Evolutionary conservation across 805 yeast species (phyloP), one percentile per base, ranked within the genome.

Genomic region (Metschnikowia baotianmanensis): DNA sequence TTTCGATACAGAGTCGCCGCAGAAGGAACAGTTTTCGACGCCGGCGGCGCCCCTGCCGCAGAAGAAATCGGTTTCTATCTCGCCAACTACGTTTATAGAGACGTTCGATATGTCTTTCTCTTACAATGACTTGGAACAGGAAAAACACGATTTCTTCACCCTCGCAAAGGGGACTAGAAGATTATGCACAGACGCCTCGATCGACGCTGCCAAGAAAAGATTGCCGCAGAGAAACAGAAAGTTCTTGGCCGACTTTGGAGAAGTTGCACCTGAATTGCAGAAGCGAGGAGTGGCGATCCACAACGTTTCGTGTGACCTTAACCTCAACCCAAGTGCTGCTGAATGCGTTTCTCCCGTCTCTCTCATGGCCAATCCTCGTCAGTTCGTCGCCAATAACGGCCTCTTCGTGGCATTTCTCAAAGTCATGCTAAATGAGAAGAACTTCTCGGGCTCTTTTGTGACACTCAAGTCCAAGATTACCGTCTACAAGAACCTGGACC

Each of bases 381-480:
- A 34, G n/a, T 43, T 50, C 17, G 32, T 21, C n/a, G 13, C 49
- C 8, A 40, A 40, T 6, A 47, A 47, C 24, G 55, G 55, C 20
- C 20, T n/a, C 12, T 50, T 50, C 13, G 46, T 37, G 42, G 38
- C 55, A 1, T 43, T 26, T 25, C 26, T 43, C n/a, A 38, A 34
- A 4, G 34, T 51, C 17, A 28, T n/a, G 5, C 28, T 50, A 3
- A 36, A 39, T 20, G 26, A 18, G 2, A 15, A 37, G 6, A 31
- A 31, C 20, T 26, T 29, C 18, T 24, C 19, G 2, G 36, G 41
- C 3, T 13, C 38, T 2, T 43, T 44, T 20, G 37, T 49, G 10
- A 26, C 45, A 5, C 67, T 71, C 66, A 59, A 46, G 26, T 62
- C 67, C 38, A 39, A 41, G 19, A 50, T 58, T 9, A 53, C 54